Conservation (phyloP, 108 stramenopile genomes). For the Mayamaea pseudoterrestris region DNA sequence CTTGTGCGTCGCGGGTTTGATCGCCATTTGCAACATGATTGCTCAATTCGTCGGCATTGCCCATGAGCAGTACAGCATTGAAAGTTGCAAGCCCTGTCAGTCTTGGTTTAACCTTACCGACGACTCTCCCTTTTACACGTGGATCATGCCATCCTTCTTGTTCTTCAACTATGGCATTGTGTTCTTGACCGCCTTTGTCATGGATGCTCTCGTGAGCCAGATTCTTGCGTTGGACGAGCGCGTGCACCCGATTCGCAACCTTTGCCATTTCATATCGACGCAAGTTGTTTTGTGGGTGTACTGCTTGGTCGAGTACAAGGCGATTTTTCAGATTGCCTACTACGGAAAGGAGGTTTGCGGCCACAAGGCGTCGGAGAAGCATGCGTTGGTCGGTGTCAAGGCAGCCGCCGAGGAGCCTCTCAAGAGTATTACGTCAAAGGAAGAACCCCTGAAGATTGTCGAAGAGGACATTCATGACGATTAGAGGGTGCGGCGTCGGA, state of each 20-base stretch:
- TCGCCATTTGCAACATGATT: constrained; percentile 6
- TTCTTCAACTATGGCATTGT: constrained; percentile 4
- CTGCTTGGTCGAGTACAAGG: constrained; percentile 6
- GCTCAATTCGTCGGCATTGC: background rate
- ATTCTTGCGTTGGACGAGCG: constrained; percentile 9
- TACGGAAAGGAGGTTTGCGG: constrained; percentile 12
- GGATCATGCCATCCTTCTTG: constrained; percentile 1
- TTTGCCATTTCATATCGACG: constrained; percentile 2
- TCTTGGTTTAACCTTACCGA: background rate
- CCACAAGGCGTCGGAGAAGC: constrained; percentile 12
- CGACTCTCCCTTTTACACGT: constrained; percentile 1
- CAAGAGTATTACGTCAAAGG: no score
- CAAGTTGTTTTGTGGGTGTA: constrained; percentile 4
- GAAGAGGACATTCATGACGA: no score
- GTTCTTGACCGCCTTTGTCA: constrained; percentile 1
- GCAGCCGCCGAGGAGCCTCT: no score
- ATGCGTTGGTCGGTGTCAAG: constrained; percentile 2
- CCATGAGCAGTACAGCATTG: background rate
- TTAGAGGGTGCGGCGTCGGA: no score
- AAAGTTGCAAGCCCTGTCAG: background rate
- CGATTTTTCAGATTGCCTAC: constrained; percentile 4
- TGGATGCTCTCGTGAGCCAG: constrained; percentile 10
- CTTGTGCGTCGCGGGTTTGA: constrained; percentile 6
- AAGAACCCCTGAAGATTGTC: no score
- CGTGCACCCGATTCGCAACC: constrained; percentile 7